Evolutionary conservation across 1,139 yeast species (phyloP).

Genomic region (Blastobotrys petasosporus): DNA sequence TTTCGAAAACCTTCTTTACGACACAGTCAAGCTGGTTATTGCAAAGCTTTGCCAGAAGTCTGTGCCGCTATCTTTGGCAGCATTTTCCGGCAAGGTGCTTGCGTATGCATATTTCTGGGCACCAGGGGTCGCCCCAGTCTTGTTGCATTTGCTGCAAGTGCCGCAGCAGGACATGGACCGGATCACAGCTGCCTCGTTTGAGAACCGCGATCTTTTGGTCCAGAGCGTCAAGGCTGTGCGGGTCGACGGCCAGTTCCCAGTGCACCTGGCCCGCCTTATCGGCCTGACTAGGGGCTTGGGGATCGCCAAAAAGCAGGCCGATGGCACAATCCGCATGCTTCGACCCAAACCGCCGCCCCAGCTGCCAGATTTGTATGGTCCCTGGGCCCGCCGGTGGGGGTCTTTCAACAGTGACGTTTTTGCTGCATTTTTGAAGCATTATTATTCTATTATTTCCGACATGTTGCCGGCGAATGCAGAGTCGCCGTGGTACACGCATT

Average conservation of each 20-base stretch:
- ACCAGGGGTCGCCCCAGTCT: slow-evolving; percentile 56
- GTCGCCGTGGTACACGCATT: slow-evolving; percentile 24
- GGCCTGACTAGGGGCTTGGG: slow-evolving; percentile 18
- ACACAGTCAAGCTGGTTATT: slow-evolving; percentile 55
- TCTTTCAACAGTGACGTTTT: slow-evolving; percentile 48
- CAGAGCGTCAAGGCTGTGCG: slow-evolving; percentile 19
- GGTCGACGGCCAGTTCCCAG: slow-evolving; percentile 20
- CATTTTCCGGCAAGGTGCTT: slow-evolving; percentile 75
- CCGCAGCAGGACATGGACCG: slow-evolving; percentile 37
- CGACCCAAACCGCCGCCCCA: slow-evolving; percentile 15
- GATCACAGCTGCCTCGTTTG: slow-evolving; percentile 24
- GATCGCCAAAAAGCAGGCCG: slow-evolving; percentile 6
- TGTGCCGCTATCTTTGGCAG: slow-evolving; percentile 54
- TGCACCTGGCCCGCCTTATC: slow-evolving; percentile 24
- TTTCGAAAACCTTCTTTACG: slow-evolving; percentile 34
- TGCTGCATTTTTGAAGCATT: slow-evolving; percentile 70
- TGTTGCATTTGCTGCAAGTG: slow-evolving; percentile 57
- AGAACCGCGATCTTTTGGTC: slow-evolving; percentile 13
- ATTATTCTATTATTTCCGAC: slow-evolving; percentile 35
- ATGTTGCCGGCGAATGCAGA: slow-evolving; percentile 21
- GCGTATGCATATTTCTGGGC: slow-evolving; percentile 59
- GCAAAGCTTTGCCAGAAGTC: slow-evolving; percentile 48
- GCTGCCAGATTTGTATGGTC: slow-evolving; percentile 50
- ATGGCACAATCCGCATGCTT: slow-evolving; percentile 6
- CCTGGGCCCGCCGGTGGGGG: slow-evolving; percentile 67